Conservation (phyloP, 352 stramenopile species). For the Thalassiosira livingstoniorum region DNA sequence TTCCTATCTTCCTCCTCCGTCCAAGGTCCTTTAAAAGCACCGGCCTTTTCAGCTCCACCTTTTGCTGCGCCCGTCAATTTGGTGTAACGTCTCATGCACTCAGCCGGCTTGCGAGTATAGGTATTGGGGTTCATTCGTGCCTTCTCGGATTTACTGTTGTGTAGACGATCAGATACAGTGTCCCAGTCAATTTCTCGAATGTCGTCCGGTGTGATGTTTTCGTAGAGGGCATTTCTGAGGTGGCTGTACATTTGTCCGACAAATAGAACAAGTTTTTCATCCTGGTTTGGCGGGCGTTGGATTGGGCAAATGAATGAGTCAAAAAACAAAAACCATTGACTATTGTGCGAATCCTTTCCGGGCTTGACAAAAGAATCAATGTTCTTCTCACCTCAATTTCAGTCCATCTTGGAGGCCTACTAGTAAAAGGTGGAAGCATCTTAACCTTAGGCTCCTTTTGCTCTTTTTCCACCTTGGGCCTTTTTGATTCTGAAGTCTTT, state of each 20-base stretch:
- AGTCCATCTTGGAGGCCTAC: slow-evolving; percentile 46
- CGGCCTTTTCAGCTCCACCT: slow-evolving; percentile 37
- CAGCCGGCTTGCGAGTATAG: slow-evolving; percentile 45
- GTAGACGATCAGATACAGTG: slow-evolving; percentile 31
- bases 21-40: slow-evolving; percentile 72
- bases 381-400: slow-evolving; percentile 37
- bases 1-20: slow-evolving; percentile 76
- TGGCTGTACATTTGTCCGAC: slow-evolving; percentile 24
- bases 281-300: slow-evolving; percentile 22
- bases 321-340: not conserved
- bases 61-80: slow-evolving; percentile 41
- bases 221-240: slow-evolving; percentile 17
- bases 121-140: slow-evolving; percentile 29
- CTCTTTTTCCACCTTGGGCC: no score
- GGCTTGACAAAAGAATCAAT: not conserved
- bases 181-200: slow-evolving; percentile 55
- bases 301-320: not conserved
- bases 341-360: not conserved
- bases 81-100: slow-evolving; percentile 59
- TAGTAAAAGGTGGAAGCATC: slow-evolving; percentile 35
- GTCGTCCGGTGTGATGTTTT: slow-evolving; percentile 15
- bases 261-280: slow-evolving; percentile 50
- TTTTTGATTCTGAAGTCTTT: no score
- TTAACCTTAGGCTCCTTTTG: no score
- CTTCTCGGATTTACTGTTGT: slow-evolving; percentile 35